Evolutionary conservation across 2,329 filamentous ascomycete species (phyloP).

Genomic region (Acrocalymma vagum): DNA sequence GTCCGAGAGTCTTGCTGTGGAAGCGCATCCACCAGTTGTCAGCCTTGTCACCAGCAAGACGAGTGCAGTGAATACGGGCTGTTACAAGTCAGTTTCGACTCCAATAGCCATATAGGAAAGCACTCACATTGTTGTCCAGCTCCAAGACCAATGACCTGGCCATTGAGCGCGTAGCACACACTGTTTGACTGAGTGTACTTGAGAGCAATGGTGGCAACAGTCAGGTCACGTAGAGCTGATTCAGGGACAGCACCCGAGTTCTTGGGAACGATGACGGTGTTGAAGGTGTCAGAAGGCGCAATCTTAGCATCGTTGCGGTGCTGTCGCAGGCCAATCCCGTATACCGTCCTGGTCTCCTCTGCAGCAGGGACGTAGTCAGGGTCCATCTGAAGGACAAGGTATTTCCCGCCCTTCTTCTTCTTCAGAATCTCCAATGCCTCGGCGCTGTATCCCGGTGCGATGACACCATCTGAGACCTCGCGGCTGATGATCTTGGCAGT

Average conservation of each 20-base stretch:
- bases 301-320: conserved; percentile 93
- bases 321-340: conserved; percentile 87
- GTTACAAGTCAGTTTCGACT: conserved; percentile 7
- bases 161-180: conserved; percentile 94
- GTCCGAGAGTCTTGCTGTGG: conserved; percentile 84
- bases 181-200: conserved; percentile 99
- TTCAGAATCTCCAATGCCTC: conserved; percentile 89
- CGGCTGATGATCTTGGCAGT: conserved; percentile 98
- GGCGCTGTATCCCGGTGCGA: conserved; percentile 85
- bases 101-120: not conserved
- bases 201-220: conserved; percentile 93
- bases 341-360: conserved; percentile 85
- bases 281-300: conserved; percentile 81
- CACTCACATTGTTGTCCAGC: conserved; percentile 84
- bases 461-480: conserved; percentile 96
- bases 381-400: conserved; percentile 95
- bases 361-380: conserved; percentile 78
- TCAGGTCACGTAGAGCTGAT: conserved; percentile 84
- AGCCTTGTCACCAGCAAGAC: conserved; percentile 95
- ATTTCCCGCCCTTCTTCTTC: conserved; percentile 99
- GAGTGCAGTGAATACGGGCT: conserved; percentile 94
- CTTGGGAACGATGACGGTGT: conserved; percentile 86
- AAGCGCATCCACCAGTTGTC: conserved; percentile 99
- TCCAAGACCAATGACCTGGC: conserved; percentile 91
- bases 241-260: conserved; percentile 76